Evolutionary conservation across 352 stramenopile genomes (phyloP).

Genomic region (Phytophthora hibernalis): DNA sequence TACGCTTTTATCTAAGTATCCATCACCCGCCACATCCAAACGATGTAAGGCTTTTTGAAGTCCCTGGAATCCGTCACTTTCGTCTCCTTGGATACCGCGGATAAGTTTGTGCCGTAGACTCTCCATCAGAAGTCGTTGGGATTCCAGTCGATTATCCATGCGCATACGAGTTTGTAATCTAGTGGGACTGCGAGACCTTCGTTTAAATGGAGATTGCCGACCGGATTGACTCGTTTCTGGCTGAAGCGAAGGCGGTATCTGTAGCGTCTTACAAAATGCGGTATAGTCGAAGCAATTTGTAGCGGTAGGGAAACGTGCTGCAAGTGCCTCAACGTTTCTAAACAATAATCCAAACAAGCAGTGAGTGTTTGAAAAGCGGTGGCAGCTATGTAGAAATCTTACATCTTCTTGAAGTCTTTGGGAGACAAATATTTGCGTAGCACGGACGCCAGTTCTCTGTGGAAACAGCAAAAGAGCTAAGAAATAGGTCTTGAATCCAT

Average conservation of each 20-base stretch:
- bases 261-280: slow-evolving; percentile 36
- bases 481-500: not conserved
- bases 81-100: slow-evolving; percentile 41
- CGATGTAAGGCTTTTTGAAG: slow-evolving; percentile 50
- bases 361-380: not conserved
- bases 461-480: not conserved
- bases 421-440: slow-evolving; percentile 15
- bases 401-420: slow-evolving; percentile 30
- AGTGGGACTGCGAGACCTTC: slow-evolving; percentile 15
- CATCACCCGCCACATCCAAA: slow-evolving; percentile 46
- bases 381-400: not conserved
- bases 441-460: slow-evolving; percentile 21
- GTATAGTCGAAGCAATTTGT: slow-evolving; percentile 36
- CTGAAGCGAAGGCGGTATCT: slow-evolving; percentile 14
- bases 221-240: slow-evolving; percentile 4
- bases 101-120: slow-evolving; percentile 67
- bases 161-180: slow-evolving; percentile 43
- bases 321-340: slow-evolving; percentile 21
- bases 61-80: slow-evolving; percentile 47
- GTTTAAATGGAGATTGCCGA: slow-evolving; percentile 20
- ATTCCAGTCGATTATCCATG: slow-evolving; percentile 57
- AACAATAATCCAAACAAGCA: not conserved
- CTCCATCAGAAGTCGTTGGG: slow-evolving; percentile 50
- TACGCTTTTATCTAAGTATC: slow-evolving; percentile 42
- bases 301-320: slow-evolving; percentile 3